Conservation (phyloP, 164 flowering plant genomes). For the Dillenia turbinata region DNA sequence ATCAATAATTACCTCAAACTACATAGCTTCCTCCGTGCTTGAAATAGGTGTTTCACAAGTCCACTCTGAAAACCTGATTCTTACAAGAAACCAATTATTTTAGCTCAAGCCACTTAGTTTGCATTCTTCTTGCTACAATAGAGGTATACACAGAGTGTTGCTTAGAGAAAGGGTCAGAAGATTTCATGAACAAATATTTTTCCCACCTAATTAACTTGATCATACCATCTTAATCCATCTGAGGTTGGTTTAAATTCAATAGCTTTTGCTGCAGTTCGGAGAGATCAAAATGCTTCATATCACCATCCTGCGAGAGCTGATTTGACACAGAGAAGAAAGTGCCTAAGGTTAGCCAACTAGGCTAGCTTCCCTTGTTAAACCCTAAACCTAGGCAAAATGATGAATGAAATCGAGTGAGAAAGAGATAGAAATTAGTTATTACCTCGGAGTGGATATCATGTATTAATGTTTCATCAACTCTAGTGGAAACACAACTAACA, state of each 20-base stretch:
- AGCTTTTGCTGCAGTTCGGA: conserved; percentile 20
- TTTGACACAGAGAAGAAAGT: background rate
- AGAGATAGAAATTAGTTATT: background rate
- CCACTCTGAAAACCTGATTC: too few species aligned
- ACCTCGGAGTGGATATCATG: conserved; percentile 45
- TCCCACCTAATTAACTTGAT: background rate
- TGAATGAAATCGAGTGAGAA: background rate
- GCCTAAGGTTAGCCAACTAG: background rate
- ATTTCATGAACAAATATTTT: background rate
- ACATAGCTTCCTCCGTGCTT: too few species aligned
- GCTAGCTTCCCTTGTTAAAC: background rate
- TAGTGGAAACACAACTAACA: conserved; percentile 27
- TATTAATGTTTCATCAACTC: conserved; percentile 20
- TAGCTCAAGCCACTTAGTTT: too few species aligned
- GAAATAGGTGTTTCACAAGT: too few species aligned
- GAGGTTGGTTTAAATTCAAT: background rate
- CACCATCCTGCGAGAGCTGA: conserved; percentile 12
- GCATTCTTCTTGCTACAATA: too few species aligned
- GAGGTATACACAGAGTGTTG: too few species aligned
- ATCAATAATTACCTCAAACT: too few species aligned
- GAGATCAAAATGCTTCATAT: conserved; percentile 12
- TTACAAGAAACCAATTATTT: too few species aligned
- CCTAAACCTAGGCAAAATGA: background rate
- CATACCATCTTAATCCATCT: background rate
- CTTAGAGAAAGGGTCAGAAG: background rate